phyloP scores from a whole-genome alignment of 1,139 yeast genomes.

The Taphrina deformans region DNA sequence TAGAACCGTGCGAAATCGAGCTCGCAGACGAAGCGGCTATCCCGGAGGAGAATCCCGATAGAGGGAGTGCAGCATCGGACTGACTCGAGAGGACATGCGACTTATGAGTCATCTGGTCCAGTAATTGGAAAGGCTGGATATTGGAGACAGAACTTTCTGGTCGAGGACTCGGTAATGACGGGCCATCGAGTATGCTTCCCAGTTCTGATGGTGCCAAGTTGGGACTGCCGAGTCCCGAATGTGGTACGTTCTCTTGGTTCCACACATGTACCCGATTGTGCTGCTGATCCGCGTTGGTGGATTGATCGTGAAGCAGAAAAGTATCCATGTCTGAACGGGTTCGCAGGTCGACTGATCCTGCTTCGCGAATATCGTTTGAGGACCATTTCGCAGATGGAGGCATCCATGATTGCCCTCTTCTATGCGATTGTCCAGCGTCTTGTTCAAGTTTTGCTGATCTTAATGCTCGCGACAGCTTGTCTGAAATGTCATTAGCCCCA shows the following conservation, averaged over 20 bases:
- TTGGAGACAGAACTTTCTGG: constrained; percentile 23
- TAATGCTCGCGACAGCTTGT: not conserved
- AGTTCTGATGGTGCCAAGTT: constrained; percentile 19
- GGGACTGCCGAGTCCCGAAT: constrained; percentile 11
- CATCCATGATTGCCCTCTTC: not conserved
- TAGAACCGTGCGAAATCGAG: not conserved
- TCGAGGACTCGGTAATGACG: constrained; percentile 8
- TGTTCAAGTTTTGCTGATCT: not conserved
- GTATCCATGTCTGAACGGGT: not conserved
- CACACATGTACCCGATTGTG: not conserved
- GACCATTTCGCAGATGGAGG: not conserved
- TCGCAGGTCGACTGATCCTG: not conserved
- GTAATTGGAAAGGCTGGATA: constrained; percentile 3
- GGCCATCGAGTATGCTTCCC: not conserved
- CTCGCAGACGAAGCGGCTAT: constrained; percentile 1
- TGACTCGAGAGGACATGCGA: not conserved
- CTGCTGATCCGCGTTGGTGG: not conserved
- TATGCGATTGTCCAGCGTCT: not conserved
- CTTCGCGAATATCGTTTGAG: not conserved
- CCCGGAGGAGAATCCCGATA: not conserved
- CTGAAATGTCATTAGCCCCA: not conserved
- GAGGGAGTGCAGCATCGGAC: not conserved
- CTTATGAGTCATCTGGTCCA: not conserved
- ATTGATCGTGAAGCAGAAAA: not conserved
- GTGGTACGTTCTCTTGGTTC: not conserved